These are phyloP conservation scores for Raphanus hybrid DNA, from an alignment of 441 rosid species.

Conservation along the genomic window DNA sequence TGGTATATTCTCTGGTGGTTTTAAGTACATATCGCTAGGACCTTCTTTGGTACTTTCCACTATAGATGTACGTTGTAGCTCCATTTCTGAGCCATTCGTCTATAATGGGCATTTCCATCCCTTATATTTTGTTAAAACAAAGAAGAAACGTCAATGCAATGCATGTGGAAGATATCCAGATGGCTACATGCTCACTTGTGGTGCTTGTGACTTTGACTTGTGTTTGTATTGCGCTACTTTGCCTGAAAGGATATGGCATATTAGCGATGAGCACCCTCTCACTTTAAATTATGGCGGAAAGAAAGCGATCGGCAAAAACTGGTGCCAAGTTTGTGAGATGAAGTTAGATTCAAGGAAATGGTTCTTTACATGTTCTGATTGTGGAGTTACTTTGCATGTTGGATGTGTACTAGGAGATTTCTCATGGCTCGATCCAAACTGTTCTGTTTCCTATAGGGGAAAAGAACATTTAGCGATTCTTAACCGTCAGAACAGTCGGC, in stretches of 20 bases:
- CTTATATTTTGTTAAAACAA: neutral
- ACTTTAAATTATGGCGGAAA: neutral
- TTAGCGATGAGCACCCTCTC: slow-evolving; percentile 30
- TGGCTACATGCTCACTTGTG: neutral
- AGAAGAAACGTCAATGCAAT: accelerated
- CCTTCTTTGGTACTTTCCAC: accelerated
- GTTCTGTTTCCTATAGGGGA: accelerated
- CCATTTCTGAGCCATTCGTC: neutral
- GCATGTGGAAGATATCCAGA: accelerated
- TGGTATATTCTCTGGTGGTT: slow-evolving; percentile 2
- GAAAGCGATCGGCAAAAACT: neutral
- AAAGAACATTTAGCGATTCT: neutral
- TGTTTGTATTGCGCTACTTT: slow-evolving; percentile 13
- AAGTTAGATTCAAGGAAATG: slow-evolving; percentile 10
- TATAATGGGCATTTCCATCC: slow-evolving; percentile 25
- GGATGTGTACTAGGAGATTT: slow-evolving; percentile 21
- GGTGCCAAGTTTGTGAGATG: slow-evolving; percentile 35
- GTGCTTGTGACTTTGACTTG: neutral
- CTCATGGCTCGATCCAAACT: neutral
- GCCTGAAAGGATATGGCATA: neutral
- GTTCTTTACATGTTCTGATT: slow-evolving; percentile 25
- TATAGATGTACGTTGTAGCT: slow-evolving; percentile 30
- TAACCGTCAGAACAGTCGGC: slow-evolving; percentile 21
- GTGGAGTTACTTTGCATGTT: slow-evolving; percentile 25
- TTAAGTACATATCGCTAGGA: neutral